Evolutionary conservation across 2,329 filamentous ascomycete genomes (phyloP).

Genomic region (Fusarium gaditjirri): DNA sequence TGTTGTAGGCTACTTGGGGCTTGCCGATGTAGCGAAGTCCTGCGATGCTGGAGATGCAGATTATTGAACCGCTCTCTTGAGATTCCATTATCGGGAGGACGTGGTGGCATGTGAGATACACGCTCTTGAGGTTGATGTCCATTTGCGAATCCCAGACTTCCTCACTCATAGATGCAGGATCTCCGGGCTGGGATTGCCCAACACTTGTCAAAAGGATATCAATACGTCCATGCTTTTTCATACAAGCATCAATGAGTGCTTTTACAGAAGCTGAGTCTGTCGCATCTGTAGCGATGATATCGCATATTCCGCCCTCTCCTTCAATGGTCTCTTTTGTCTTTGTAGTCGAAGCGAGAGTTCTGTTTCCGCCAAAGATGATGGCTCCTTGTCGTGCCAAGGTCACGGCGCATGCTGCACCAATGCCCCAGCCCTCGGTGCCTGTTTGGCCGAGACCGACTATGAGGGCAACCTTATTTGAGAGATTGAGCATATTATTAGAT

Average conservation of each 20-base stretch:
- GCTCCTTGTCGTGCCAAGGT: conserved; percentile 60
- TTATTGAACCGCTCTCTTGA: conserved; percentile 55
- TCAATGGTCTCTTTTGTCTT: conserved; percentile 54
- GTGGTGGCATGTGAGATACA: conserved; percentile 63
- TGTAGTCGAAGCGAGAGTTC: conserved; percentile 53
- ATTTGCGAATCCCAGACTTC: conserved; percentile 63
- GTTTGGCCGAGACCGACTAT: conserved; percentile 59
- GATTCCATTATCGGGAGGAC: conserved; percentile 65
- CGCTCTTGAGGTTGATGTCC: conserved; percentile 65
- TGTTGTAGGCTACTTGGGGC: conserved; percentile 64
- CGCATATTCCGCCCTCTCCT: conserved; percentile 47
- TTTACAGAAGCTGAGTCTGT: conserved; percentile 64
- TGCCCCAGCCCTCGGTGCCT: conserved; percentile 59
- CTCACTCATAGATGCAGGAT: conserved; percentile 60
- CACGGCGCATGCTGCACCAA: conserved; percentile 61
- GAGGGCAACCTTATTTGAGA: conserved; percentile 57
- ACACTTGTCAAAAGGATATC: conserved; percentile 72
- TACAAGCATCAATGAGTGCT: conserved; percentile 61
- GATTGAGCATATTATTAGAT: conserved; percentile 47
- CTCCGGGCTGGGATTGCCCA: conserved; percentile 64
- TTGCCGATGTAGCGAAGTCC: conserved; percentile 61
- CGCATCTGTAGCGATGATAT: conserved; percentile 60
- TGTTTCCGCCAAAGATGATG: conserved; percentile 61
- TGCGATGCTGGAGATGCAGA: conserved; percentile 63
- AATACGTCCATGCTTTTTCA: conserved; percentile 63